Base-by-base conservation (phyloP, 352 stramenopile species). In the Phytophthora hybrid region DNA sequence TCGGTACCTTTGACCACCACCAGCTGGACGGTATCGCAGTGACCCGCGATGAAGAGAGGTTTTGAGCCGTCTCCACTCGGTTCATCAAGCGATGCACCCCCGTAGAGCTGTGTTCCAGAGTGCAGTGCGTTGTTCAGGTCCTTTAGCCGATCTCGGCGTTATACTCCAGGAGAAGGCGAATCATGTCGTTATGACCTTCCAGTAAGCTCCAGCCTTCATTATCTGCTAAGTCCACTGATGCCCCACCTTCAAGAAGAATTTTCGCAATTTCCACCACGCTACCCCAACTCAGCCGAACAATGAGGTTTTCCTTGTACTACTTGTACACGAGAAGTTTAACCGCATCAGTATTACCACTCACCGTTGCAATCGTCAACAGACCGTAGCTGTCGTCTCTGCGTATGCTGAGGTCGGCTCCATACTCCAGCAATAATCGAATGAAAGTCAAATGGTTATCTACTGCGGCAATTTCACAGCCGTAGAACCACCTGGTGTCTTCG, bases 391-490 rank as follows among this genome's bases (percentile, higher is more conserved):
- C 69, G 54, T 59, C 3, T 21, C 11, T 61, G 13, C 26, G 13
- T 18, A 53, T n/a, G 19, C 66, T 32, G 16, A 61, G 29, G 9
- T 63, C 46, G 1, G 69, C 69, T 13, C 47, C 56, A 7, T 62
- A 34, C 6, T 63, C 55, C 14, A 71, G 14, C 13, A 71, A n/a
- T 5, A 54, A 4, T 54, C 10, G 31, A 37, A 62, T 37, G 16
- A 75, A 29, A 6, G 11, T 19, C 0, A 66, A 2, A 46, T 75
- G 54, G 1, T 61, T 61, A 3, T 26, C 7, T 13, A 1, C 18
- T 18, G 68, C 54, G 0, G 68, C 68, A 13, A 58, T 23, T 55
- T 75, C 55, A 75, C 59, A 0, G 55, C 59, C n/a, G 68, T 62
- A 9, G 68, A 71, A 16, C 61, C 68, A 19, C 16, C 7, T 0